Base-by-base conservation (phyloP, 257 asterid genomes). In the Voacanga thouarsii region DNA sequence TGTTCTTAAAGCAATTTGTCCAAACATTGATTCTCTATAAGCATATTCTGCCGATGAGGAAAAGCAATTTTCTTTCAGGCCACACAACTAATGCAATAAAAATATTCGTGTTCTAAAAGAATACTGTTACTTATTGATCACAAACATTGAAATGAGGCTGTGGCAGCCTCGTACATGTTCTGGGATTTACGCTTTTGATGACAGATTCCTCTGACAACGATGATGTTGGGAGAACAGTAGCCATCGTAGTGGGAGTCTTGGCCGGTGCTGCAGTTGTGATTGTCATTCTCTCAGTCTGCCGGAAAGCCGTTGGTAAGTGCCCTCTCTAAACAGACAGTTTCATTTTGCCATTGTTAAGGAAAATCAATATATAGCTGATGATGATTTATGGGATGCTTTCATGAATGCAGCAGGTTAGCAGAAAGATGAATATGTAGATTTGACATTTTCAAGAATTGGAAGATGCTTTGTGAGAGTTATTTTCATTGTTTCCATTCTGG, bases 271-370 rank as follows among this genome's bases (percentile, higher is more conserved):
- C 96, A 3, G 80, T 94, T 53, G 73, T 94, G 60, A 86, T 94
- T 47, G 88, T 94, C 75, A 85, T 90, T 80, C 86, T 94, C n/a
- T 89, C 98, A n/a, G 70, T 90, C 82, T 94, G 97, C 82, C 90
- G 86, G 72, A 89, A 84, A 51, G 85, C 91, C 61, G 44, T 82
- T 10, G 88, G 92, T 89, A 84, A 21, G 30, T 64, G 23, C 70
- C 63, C 10, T 50, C 12, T 53, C 16, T 23, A 15, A 55, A 3
- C 4, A 19, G 3, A 55, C 9, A 18, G 8, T 19, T 55, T 6
- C n/a, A 19, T 57, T 57, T 57, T 7, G 7, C n/a, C 65, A 57
- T 57, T 7, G 28, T n/a, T 15, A 56, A 19, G 26, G 63, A 56
- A 56, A 56, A 57, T 57, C 12, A 23, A 2, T n/a, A n/a, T n/a